Conservation (phyloP, 2,329 filamentous ascomycete species). For the Nothophoma quercina region DNA sequence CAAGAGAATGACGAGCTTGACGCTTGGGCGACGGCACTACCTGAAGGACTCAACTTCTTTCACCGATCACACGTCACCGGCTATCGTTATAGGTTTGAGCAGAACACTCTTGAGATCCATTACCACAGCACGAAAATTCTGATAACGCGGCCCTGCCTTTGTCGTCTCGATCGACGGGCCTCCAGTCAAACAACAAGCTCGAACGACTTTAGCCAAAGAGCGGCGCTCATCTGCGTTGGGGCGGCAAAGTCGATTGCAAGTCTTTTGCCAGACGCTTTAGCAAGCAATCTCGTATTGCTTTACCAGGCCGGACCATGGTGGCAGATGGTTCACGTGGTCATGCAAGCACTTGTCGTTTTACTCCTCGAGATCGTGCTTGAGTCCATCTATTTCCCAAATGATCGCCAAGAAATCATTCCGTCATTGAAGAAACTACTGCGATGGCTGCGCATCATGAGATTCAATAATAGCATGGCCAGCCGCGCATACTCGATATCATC, state of each 20-base stretch:
- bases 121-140: conserved; percentile 43
- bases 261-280: conserved; percentile 41
- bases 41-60: conserved; percentile 30
- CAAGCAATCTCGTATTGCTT: conserved; percentile 11
- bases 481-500: conserved; percentile 38
- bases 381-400: conserved; percentile 20
- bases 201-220: conserved; percentile 41
- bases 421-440: conserved; percentile 42
- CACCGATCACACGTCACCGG: background rate
- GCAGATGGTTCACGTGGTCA: conserved; percentile 42
- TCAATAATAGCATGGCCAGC: conserved; percentile 37
- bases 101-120: conserved; percentile 28
- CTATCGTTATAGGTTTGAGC: conserved; percentile 18
- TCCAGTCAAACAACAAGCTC: conserved; percentile 39
- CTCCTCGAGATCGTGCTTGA: conserved; percentile 48
- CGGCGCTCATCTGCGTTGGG: conserved; percentile 43
- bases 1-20: conserved; percentile 41
- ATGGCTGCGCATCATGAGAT: conserved; percentile 44
- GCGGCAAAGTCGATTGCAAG: conserved; percentile 44
- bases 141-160: conserved; percentile 51
- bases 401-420: conserved; percentile 32
- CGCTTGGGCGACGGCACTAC: conserved; percentile 42
- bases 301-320: conserved; percentile 48
- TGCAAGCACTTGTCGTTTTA: conserved; percentile 49
- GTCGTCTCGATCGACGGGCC: conserved; percentile 43